Evolutionary conservation across 768 basidiomycete species (phyloP), one percentile per base, ranked within the genome.

Genomic region (Mrakia hoshinonis): DNA sequence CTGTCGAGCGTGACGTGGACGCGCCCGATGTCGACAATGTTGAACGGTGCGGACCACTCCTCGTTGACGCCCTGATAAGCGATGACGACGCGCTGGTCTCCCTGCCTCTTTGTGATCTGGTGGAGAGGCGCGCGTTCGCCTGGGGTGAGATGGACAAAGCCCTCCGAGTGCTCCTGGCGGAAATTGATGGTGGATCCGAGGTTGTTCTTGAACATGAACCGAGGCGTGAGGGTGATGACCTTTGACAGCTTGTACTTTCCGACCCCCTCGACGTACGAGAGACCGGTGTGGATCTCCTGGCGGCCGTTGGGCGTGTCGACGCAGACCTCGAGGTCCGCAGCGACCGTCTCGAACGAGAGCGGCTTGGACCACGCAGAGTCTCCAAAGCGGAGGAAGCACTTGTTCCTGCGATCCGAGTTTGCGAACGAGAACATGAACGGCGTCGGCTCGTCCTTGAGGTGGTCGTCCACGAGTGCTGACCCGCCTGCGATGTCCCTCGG

Each of bases 231-330:
- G 0, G 90, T 94, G 74, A 99, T 87, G 75, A 97, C 88, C 81
- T 97, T 98, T 34, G 89, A 89, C 43, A 98, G 82, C 77, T 97
- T 97, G 79, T 97, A 98, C 82, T 96, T 97, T 46, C 96, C 96
- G n/a, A 88, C 82, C 1, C 94, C 96, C 79, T 95, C 93, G 22
- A 85, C 84, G 86, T 94, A 98, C 5, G 92, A 94, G 48, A 99
- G 76, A 1, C 95, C 96, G 58, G 91, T 79, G 77, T 93, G 90
- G 66, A 87, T 83, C 77, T 81, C 79, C 31, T 88, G 86, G 60
- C 89, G 86, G 66, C 87, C 86, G 38, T 81, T 82, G 52, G 84
- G 80, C 11, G 88, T 87, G 2, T 86, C 82, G 51, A 92, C 83
- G 46, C 87, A 85, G 63, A 98, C 81, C 71, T 89, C 89, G 61